Conservation (phyloP, 2,329 filamentous ascomycete genomes). For the Paecilomyces formosus region DNA sequence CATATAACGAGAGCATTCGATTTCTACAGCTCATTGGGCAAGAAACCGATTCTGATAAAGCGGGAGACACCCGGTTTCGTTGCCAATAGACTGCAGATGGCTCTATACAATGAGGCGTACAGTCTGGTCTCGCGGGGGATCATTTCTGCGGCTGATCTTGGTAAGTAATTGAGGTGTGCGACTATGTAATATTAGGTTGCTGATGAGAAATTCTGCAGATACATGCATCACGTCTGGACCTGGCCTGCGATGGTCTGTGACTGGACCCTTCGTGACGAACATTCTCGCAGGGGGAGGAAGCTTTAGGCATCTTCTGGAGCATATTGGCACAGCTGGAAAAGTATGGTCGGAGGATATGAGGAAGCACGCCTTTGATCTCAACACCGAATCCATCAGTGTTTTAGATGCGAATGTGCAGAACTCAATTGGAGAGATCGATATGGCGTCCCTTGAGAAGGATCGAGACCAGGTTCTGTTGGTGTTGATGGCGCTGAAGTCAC, state of each 20-base stretch:
- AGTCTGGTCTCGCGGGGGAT: neutral
- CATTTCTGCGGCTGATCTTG: neutral
- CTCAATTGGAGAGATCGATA: neutral
- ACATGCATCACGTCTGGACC: neutral
- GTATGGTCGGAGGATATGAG: conserved; percentile 10
- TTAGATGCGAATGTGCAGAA: neutral
- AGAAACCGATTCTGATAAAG: neutral
- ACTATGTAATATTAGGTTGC: too few relatives aligned
- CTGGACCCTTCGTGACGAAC: conserved; percentile 11
- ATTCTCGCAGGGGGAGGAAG: conserved; percentile 8
- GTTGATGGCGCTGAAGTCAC: too few relatives aligned
- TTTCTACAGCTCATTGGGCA: neutral
- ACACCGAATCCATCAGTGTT: neutral
- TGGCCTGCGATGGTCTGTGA: conserved; percentile 6
- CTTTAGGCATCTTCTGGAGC: conserved; percentile 11
- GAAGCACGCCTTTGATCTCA: neutral
- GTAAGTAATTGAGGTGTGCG: neutral
- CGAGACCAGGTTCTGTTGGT: too few relatives aligned
- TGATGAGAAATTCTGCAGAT: too few relatives aligned
- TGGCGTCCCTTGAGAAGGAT: too few relatives aligned
- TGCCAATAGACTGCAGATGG: neutral
- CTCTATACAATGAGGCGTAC: neutral
- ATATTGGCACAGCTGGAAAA: conserved; percentile 8
- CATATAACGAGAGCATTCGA: conserved; percentile 1
- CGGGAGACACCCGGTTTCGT: neutral